phyloP scores from a whole-genome alignment of 2,329 filamentous ascomycete species.

The Tolypocladium cylindrosporum region DNA sequence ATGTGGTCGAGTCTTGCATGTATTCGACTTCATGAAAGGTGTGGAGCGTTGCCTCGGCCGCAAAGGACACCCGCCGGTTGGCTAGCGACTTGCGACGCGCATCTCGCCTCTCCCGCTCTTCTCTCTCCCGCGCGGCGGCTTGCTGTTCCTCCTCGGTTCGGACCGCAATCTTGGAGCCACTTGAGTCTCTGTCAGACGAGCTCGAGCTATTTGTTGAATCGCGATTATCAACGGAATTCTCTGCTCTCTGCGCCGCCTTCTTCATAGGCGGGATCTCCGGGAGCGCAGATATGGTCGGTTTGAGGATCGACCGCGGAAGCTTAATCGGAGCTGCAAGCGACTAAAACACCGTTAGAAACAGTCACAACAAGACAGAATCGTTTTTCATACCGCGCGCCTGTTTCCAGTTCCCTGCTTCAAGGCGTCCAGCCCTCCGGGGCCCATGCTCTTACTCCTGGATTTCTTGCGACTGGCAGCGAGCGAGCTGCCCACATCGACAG shows the following conservation, averaged over 20 bases:
- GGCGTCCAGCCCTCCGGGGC: conserved; percentile 79
- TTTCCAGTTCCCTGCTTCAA: conserved; percentile 69
- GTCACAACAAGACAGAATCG: conserved; percentile 1
- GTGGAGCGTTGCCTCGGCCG: conserved; percentile 91
- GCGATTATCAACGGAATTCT: neutral
- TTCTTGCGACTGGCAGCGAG: conserved; percentile 50
- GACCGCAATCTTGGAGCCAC: conserved; percentile 49
- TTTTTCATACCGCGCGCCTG: conserved; percentile 57
- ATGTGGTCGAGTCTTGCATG: conserved; percentile 75
- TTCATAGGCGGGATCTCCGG: conserved; percentile 60
- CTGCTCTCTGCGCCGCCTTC: conserved; percentile 3
- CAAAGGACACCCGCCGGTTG: conserved; percentile 90
- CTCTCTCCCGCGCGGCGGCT: conserved; percentile 57
- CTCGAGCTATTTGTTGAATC: conserved; percentile 7
- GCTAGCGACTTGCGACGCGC: conserved; percentile 87
- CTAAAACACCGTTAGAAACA: conserved; percentile 22
- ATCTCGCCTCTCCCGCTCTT: conserved; percentile 69
- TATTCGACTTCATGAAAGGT: conserved; percentile 95
- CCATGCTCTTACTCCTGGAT: conserved; percentile 90
- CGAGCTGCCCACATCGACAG: conserved; percentile 50
- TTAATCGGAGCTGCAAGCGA: conserved; percentile 43
- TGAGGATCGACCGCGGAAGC: conserved; percentile 64
- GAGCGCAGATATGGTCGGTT: conserved; percentile 61
- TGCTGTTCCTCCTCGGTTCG: conserved; percentile 63
- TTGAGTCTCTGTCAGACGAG: conserved; percentile 13